Evolutionary conservation across 208 protist genomes (phyloP), one percentile per base, ranked within the genome.

Genomic region (Acanthamoeba triangularis): DNA sequence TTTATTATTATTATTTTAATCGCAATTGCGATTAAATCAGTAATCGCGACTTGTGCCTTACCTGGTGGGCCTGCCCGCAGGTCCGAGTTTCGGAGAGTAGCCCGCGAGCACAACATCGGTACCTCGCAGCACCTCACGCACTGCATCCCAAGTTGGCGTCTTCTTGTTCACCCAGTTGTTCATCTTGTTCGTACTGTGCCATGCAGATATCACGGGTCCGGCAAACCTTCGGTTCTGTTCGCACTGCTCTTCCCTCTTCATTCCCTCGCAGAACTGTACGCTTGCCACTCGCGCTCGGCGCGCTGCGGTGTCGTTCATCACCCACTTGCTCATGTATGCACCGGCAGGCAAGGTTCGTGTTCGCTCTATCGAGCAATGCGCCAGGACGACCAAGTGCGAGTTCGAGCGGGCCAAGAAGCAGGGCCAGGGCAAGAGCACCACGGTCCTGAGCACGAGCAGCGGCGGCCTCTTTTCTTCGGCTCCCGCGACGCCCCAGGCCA

Each of bases 251-350:
- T 10, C 37, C 72, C 4, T 80, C 72, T 80, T 80, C 72, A 80
- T 80, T 23, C 72, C 72, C 13, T 80, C 72, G 10, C 72, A 80
- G 41, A 80, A 80, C 35, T 80, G 72, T 80, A 49, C 11, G n/a
- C 7, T 78, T 4, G 7, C 4, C 11, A 4, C 4, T 52, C 8
- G 6, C 56, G 11, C 56, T 16, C 18, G 2, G 3, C 56, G 11
- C 18, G 56, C 16, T 61, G 56, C 56, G 2, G 56, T 61, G 56
- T 23, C 56, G 13, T 23, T 61, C 56, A 23, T 16, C 11, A 11
- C 49, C 4, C 49, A 11, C 11, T 11, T 11, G 11, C 18, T 61
- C 56, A 16, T 8, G 67, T 76, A 28, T 11, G 35, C 18, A 37
- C 65, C 8, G 7, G 20, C 72, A 80, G 72, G 72, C 72, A 41